Evolutionary conservation across 441 rosid species (phyloP).

Genomic region (Metrosideros polymorpha): DNA sequence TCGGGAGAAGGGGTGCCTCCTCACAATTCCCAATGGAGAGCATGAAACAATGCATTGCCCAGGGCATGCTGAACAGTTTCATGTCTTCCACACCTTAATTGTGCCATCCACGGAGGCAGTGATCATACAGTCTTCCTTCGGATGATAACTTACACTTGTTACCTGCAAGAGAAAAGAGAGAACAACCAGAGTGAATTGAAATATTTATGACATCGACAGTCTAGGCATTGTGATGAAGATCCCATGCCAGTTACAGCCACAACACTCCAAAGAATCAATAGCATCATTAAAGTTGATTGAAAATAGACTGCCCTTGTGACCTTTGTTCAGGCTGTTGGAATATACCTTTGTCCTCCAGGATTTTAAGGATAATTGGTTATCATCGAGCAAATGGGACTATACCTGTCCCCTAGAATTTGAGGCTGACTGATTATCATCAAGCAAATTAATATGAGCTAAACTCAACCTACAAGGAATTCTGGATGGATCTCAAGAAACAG

Average conservation of each 20-base stretch:
- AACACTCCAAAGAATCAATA: not conserved
- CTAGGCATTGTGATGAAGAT: not conserved
- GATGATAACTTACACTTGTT: conserved; percentile 94
- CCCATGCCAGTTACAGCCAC: not conserved
- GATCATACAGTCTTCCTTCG: conserved; percentile 75
- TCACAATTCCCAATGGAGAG: too few species aligned
- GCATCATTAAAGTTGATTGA: not conserved
- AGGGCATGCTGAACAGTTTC: conserved; percentile 6
- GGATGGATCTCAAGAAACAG: not conserved
- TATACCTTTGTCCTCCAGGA: not conserved
- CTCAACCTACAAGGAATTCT: not conserved
- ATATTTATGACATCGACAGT: not conserved
- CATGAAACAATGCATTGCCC: not conserved
- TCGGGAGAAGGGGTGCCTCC: too few species aligned
- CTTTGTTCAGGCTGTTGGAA: not conserved
- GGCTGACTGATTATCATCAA: not conserved
- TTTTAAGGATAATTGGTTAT: not conserved
- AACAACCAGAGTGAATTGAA: not conserved
- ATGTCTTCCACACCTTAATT: conserved; percentile 77
- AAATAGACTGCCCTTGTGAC: not conserved
- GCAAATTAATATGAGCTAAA: not conserved
- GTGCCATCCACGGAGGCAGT: conserved; percentile 93
- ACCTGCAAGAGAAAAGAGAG: conserved; percentile 34
- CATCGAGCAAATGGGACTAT: not conserved
- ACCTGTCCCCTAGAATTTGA: not conserved